These are phyloP conservation scores for Apophysomyces sp. DNA, from an alignment of 371 early-diverging fungal genomes.

Conservation along the genomic window DNA sequence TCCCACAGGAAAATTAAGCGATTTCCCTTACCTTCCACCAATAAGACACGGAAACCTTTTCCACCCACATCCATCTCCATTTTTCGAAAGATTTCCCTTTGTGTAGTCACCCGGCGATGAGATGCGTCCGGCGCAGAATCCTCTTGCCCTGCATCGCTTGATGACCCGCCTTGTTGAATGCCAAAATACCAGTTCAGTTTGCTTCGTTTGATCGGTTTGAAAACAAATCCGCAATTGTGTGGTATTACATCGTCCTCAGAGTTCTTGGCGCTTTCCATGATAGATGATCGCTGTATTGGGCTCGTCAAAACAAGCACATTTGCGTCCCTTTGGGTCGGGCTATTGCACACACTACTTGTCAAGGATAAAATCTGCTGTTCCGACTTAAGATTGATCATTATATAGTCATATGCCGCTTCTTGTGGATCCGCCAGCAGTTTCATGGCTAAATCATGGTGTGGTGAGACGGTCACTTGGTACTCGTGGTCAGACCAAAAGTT, in stretches of 20 bases:
- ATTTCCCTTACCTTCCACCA: conserved; percentile 48
- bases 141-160: neutral
- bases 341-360: conserved; percentile 38
- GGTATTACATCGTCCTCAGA: conserved; percentile 35
- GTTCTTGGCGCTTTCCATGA: conserved; percentile 49
- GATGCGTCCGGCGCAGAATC: conserved; percentile 39
- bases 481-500: conserved; percentile 9
- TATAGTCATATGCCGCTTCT: conserved; percentile 43
- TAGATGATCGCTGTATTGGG: conserved; percentile 56
- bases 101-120: conserved; percentile 47
- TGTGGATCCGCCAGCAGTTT: conserved; percentile 28
- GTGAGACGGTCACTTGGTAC: conserved; percentile 23
- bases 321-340: conserved; percentile 39
- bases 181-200: conserved; percentile 59
- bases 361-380: conserved; percentile 50
- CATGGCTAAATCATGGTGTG: conserved; percentile 33
- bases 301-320: conserved; percentile 56
- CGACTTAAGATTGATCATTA: conserved; percentile 49
- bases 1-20: neutral
- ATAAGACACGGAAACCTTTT: conserved; percentile 46
- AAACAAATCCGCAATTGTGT: conserved; percentile 53
- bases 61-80: conserved; percentile 57
- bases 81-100: conserved; percentile 54
- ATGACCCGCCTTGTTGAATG: conserved; percentile 25
- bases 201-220: conserved; percentile 58